A percentile compares a stretch with the other conserved stretches of the same genome.
Evolutionary conservation across 169 alveolate species (phyloP).

Genomic region (Plasmodium malariae): DNA sequence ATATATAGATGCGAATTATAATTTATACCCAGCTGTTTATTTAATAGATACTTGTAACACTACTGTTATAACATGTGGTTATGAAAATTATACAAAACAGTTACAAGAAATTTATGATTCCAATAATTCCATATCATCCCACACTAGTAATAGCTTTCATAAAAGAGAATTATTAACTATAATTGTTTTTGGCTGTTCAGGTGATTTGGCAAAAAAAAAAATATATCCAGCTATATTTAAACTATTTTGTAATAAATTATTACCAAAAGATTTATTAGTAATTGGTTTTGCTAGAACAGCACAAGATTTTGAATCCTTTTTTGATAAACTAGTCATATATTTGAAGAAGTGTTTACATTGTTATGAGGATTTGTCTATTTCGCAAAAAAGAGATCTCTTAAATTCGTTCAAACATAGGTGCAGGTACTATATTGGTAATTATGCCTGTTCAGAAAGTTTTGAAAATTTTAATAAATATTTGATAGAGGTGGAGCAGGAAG

Average conservation of each 20-base stretch:
- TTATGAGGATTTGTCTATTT: slow-evolving; percentile 69
- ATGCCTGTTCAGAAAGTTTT: slow-evolving; percentile 35
- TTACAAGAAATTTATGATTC: slow-evolving; percentile 69
- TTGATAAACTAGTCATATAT: slow-evolving; percentile 61
- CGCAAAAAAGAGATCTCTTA: slow-evolving; percentile 54
- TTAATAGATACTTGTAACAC: slow-evolving; percentile 44
- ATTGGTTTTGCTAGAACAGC: slow-evolving; percentile 77
- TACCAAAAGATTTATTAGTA: slow-evolving; percentile 79
- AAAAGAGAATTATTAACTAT: slow-evolving; percentile 69
- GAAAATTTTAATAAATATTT: slow-evolving; percentile 41
- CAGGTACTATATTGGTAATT: slow-evolving; percentile 47
- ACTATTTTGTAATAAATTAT: slow-evolving; percentile 81
- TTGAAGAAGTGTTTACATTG: slow-evolving; percentile 64
- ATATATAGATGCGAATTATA: slow-evolving; percentile 38
- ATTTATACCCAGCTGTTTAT: slow-evolving; percentile 51
- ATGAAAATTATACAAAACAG: slow-evolving; percentile 41
- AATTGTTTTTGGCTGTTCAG: slow-evolving; percentile 82
- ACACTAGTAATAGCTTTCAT: slow-evolving; percentile 8
- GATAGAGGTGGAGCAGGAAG: slow-evolving; percentile 44
- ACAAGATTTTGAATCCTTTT: slow-evolving; percentile 46
- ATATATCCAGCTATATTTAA: slow-evolving; percentile 83
- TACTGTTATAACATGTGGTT: slow-evolving; percentile 60
- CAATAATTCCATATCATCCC: slow-evolving; percentile 32
- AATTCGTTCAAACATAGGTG: slow-evolving; percentile 53
- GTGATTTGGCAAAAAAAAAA: slow-evolving; percentile 83